phyloP scores from a whole-genome alignment of 129 eudicot genomes.

The Daucus carota region DNA sequence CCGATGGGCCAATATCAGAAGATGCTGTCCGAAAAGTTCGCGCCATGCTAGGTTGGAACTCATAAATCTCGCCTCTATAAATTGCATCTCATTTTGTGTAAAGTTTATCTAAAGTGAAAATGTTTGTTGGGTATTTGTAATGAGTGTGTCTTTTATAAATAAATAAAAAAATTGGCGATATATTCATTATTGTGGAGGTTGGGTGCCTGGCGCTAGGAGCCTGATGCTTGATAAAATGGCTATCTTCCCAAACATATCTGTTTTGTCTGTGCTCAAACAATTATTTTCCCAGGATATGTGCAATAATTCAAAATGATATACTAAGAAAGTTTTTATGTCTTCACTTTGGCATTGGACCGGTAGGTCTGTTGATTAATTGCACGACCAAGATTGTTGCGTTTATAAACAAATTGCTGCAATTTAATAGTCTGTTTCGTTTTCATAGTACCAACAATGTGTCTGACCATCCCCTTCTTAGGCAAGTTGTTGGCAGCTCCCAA shows the following conservation, averaged over 20 bases:
- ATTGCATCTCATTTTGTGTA: not conserved
- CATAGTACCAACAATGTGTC: not conserved
- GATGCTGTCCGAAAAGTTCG: slow-evolving; percentile 76
- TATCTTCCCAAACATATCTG: not conserved
- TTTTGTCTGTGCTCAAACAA: not conserved
- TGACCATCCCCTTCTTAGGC: not conserved
- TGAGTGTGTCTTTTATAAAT: too few species aligned
- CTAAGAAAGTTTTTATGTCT: not conserved
- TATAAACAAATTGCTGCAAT: not conserved
- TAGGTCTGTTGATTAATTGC: not conserved
- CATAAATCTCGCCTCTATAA: not conserved
- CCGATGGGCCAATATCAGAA: slow-evolving; percentile 79
- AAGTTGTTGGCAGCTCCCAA: not conserved
- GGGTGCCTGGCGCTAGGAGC: too few species aligned
- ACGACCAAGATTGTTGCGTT: not conserved
- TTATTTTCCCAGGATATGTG: not conserved
- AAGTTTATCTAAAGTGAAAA: not conserved
- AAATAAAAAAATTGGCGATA: not conserved
- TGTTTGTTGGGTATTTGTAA: not conserved
- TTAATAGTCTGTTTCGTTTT: not conserved
- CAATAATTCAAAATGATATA: not conserved
- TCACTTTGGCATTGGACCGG: not conserved
- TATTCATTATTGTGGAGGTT: not conserved
- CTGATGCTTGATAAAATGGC: not conserved
- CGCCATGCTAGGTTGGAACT: slow-evolving; percentile 52